These are phyloP conservation scores for Candida sanyiensis DNA, from an alignment of 805 yeast genomes.

Conservation along the genomic window DNA sequence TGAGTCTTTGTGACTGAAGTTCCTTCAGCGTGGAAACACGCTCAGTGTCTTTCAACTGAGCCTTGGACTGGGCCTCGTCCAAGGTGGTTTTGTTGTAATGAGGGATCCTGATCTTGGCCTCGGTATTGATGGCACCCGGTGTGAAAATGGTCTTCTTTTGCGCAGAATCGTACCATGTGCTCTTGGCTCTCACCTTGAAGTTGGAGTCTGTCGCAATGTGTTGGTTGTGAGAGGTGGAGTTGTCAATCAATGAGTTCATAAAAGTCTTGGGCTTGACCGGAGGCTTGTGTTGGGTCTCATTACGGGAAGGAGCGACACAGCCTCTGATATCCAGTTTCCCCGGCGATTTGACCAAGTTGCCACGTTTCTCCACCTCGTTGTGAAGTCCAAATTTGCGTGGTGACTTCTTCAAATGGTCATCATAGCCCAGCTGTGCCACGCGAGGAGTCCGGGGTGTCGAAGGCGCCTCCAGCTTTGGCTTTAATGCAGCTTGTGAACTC, in stretches of 20 bases:
- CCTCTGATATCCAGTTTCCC: conserved; percentile 14
- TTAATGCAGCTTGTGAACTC: conserved; percentile 9
- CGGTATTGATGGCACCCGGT: conserved; percentile 7
- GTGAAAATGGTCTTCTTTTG: conserved; percentile 5
- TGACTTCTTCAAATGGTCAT: conserved; percentile 10
- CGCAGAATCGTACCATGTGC: conserved; percentile 24
- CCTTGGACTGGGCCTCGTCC: conserved; percentile 23
- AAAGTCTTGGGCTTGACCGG: conserved; percentile 7
- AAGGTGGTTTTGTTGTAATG: conserved; percentile 26
- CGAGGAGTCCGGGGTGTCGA: background rate
- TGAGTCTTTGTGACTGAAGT: conserved; percentile 12
- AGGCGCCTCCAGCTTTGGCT: conserved; percentile 6
- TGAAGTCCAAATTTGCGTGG: conserved; percentile 11
- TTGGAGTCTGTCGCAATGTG: conserved; percentile 7
- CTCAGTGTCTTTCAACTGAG: conserved; percentile 10
- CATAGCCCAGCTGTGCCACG: too few species aligned
- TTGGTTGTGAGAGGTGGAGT: conserved; percentile 14
- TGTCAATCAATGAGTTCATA: conserved; percentile 11
- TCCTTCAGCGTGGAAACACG: conserved; percentile 13
- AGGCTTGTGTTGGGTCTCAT: conserved; percentile 13
- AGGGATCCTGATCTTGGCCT: conserved; percentile 24
- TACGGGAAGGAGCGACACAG: background rate
- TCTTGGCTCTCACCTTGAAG: background rate
- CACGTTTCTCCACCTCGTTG: background rate
- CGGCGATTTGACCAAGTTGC: conserved; percentile 16